Evolutionary conservation across 2,329 filamentous ascomycete genomes (phyloP).

Genomic region (Sordariomycetes sp.): DNA sequence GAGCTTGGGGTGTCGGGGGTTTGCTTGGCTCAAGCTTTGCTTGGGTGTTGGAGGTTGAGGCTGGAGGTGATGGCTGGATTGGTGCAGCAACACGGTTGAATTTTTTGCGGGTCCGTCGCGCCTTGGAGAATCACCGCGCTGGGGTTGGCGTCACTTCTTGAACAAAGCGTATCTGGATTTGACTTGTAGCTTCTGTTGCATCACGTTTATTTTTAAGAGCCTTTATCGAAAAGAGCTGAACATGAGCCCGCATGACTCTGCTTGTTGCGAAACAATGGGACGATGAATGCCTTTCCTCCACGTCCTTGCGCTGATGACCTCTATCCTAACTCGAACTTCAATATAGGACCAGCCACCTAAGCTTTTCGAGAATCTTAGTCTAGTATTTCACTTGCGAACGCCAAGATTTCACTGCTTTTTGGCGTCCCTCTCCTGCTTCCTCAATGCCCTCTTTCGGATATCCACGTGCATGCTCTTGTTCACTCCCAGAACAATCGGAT

Average conservation of each 20-base stretch:
- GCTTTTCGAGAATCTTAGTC: background rate
- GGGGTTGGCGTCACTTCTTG: too few species aligned
- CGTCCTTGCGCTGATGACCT: too few species aligned
- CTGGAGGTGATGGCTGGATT: background rate
- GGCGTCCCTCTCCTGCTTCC: conserved; percentile 73
- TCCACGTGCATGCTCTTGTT: conserved; percentile 67
- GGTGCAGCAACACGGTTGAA: background rate
- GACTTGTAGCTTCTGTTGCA: too few species aligned
- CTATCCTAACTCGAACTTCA: too few species aligned
- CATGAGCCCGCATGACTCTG: too few species aligned
- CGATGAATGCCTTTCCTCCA: too few species aligned
- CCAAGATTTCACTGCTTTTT: conserved; percentile 47
- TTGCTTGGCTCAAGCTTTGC: background rate
- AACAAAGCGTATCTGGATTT: too few species aligned
- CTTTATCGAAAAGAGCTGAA: too few species aligned
- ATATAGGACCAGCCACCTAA: too few species aligned
- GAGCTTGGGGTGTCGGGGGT: background rate
- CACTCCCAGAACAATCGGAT: conserved; percentile 33
- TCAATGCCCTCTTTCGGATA: conserved; percentile 73
- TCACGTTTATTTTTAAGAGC: too few species aligned
- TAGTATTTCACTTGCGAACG: background rate
- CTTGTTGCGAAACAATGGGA: too few species aligned
- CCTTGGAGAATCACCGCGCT: background rate
- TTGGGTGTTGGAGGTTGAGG: conserved; percentile 1
- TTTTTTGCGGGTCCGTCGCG: conserved; percentile 2